These are phyloP conservation scores for Leptoxyphium fumago DNA, from an alignment of 2,329 filamentous ascomycete genomes.

Conservation along the genomic window DNA sequence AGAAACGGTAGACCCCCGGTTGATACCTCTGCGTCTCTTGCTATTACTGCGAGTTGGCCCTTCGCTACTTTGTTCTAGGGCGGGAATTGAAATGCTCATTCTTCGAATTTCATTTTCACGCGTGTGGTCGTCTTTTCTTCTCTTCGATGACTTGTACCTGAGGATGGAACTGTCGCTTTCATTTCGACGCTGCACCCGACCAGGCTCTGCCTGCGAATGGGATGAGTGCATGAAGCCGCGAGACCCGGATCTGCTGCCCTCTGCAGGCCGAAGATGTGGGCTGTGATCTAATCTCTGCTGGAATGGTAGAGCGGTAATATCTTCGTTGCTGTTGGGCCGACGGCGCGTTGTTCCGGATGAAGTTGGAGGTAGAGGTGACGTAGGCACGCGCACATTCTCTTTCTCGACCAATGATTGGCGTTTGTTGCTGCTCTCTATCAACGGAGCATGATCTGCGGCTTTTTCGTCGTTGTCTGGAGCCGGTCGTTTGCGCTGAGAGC, in stretches of 20 bases:
- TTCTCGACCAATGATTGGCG: conserved; percentile 1
- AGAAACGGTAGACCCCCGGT: conserved; percentile 54
- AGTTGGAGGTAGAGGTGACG: background rate
- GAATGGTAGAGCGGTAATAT: conserved; percentile 33
- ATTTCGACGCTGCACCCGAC: conserved; percentile 28
- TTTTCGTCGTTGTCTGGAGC: conserved; percentile 4
- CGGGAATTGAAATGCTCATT: conserved; percentile 56
- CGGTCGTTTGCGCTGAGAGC: conserved; percentile 4
- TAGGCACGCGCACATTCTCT: background rate
- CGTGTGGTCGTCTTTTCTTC: conserved; percentile 58
- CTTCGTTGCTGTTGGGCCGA: conserved; percentile 22
- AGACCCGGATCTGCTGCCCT: conserved; percentile 17
- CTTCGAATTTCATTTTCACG: conserved; percentile 80
- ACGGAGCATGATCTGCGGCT: conserved; percentile 1
- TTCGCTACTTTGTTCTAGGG: conserved; percentile 31
- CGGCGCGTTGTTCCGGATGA: conserved; percentile 12
- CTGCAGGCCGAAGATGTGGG: conserved; percentile 32
- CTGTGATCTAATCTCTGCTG: conserved; percentile 27
- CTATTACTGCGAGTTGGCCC: conserved; percentile 43
- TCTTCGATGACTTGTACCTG: conserved; percentile 47
- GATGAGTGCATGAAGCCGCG: conserved; percentile 27
- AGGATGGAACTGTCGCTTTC: too few species aligned
- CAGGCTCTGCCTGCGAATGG: conserved; percentile 16
- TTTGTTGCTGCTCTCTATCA: conserved; percentile 3
- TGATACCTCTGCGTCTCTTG: conserved; percentile 47